phyloP scores from a whole-genome alignment of 2,329 filamentous ascomycete genomes.

The Xylariaceae sp. region DNA sequence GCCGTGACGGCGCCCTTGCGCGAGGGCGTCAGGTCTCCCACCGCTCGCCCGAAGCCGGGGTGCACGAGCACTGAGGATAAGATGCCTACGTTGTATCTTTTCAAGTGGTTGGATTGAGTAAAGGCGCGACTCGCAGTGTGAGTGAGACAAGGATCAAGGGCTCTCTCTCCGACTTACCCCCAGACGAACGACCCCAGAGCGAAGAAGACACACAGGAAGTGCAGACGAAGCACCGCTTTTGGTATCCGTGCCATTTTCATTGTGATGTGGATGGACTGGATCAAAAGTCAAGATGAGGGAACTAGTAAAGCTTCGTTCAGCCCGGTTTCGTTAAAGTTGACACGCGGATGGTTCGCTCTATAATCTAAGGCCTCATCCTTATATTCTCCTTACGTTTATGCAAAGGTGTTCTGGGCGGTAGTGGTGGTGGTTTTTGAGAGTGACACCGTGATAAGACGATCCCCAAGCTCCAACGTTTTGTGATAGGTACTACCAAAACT shows the following conservation, averaged over 20 bases:
- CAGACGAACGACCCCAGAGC: slow-evolving; percentile 52
- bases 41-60: slow-evolving; percentile 45
- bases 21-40: slow-evolving; percentile 40
- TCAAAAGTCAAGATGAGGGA: too few relatives aligned
- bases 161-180: slow-evolving; percentile 37
- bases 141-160: not conserved
- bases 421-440: too few relatives aligned
- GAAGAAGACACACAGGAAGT: slow-evolving; percentile 46
- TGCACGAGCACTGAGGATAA: slow-evolving; percentile 52
- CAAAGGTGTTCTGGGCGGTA: too few relatives aligned
- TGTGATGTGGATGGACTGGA: not conserved
- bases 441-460: too few relatives aligned
- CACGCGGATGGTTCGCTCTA: too few relatives aligned
- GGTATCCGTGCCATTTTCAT: slow-evolving; percentile 22
- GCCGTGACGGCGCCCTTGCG: slow-evolving; percentile 49
- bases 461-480: too few relatives aligned
- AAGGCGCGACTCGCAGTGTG: not conserved
- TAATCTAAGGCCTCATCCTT: too few relatives aligned
- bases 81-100: slow-evolving; percentile 53
- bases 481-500: too few relatives aligned
- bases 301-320: too few relatives aligned
- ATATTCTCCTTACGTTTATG: too few relatives aligned
- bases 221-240: slow-evolving; percentile 38
- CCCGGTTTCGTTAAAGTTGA: too few relatives aligned
- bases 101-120: not conserved